These are phyloP conservation scores for Cronartium ribicola DNA, from an alignment of 1,284 basidiomycete species.

Conservation along the genomic window DNA sequence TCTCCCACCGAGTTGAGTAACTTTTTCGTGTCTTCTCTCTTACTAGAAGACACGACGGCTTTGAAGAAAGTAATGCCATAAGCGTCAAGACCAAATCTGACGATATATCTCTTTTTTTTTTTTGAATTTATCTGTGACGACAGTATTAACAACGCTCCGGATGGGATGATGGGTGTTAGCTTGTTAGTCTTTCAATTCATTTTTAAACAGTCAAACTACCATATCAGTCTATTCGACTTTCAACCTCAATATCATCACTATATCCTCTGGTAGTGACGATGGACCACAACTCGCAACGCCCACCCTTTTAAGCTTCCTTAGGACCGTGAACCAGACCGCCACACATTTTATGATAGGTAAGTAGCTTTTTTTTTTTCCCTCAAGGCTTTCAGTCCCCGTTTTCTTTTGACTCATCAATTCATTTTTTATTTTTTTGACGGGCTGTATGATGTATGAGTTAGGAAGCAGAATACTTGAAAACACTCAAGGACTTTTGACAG, in stretches of 20 bases:
- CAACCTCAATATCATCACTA: neutral
- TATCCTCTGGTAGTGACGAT: conserved; percentile 25
- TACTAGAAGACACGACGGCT: too few species aligned
- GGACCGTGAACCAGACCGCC: conserved; percentile 59
- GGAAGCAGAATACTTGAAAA: conserved; percentile 57
- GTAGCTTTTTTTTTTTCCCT: neutral
- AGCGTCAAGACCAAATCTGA: neutral
- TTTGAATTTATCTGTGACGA: neutral
- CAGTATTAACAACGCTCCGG: conserved; percentile 37
- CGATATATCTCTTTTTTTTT: neutral
- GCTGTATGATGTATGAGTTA: neutral
- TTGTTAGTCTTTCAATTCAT: conserved; percentile 10
- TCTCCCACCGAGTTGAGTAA: conserved; percentile 19
- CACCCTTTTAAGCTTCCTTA: conserved; percentile 60
- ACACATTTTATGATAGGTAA: conserved; percentile 80
- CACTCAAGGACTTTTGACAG: conserved; percentile 58
- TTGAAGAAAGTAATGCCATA: neutral
- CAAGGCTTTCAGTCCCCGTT: neutral
- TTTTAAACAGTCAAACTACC: neutral
- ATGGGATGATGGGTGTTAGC: conserved; percentile 39
- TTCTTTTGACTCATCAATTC: neutral
- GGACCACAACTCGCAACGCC: conserved; percentile 47
- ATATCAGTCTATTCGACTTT: neutral
- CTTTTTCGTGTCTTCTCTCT: neutral
- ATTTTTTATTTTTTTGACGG: neutral